Percentiles rank a stretch among this genome's conserved stretches.
phyloP scores from a whole-genome alignment of 202 grass and related monocot genomes.

The Setaria viridis region DNA sequence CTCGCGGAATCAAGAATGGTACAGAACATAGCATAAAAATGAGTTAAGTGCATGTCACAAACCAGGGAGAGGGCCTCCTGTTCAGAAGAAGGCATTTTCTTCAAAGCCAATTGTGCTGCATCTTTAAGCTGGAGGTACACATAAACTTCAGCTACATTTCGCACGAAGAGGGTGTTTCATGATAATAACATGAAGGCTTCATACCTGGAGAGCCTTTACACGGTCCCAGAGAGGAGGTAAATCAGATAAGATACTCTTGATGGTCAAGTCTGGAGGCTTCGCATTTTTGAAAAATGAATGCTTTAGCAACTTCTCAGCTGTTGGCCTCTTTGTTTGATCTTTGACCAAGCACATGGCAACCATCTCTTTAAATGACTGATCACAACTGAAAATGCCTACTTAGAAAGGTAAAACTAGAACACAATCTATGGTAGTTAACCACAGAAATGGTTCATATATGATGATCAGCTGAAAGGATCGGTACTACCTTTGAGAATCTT shows the following conservation, averaged over 20 bases:
- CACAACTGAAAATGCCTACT: conserved; percentile 77
- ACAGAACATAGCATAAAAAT: conserved; percentile 26
- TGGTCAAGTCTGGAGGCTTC: conserved; percentile 81
- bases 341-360: conserved; percentile 99
- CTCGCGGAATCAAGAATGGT: neutral
- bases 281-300: conserved; percentile 98
- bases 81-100: conserved; percentile 98
- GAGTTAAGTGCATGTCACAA: conserved; percentile 43
- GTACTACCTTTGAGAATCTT: conserved; percentile 96
- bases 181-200: conserved; percentile 27
- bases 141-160: conserved; percentile 38
- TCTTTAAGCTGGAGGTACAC: conserved; percentile 85
- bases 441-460: conserved; percentile 30
- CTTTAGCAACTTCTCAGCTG: conserved; percentile 91
- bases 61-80: conserved; percentile 96
- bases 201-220: conserved; percentile 98
- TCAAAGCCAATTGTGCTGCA: conserved; percentile 96
- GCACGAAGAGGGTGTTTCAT: neutral
- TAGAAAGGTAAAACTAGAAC: conserved; percentile 58
- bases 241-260: conserved; percentile 87
- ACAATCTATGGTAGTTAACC: conserved; percentile 17
- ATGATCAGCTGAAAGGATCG: conserved; percentile 64
- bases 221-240: conserved; percentile 93
- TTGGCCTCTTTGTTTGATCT: conserved; percentile 99
- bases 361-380: conserved; percentile 99